Conservation (phyloP, 1,139 yeast species). For the Yamadazyma mexicana region DNA sequence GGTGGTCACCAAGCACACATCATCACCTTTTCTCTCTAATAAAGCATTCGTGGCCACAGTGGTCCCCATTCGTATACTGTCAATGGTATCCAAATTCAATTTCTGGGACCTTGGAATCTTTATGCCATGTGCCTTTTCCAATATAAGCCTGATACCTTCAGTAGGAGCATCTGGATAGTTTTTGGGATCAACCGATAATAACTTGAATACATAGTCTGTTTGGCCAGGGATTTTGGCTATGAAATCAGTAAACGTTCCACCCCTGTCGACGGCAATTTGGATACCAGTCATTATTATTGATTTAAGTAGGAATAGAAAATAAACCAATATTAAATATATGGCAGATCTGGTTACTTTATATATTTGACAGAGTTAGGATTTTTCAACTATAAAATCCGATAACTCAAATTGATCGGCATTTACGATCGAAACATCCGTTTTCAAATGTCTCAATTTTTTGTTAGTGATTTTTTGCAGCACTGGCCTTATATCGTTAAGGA, state of each 20-base stretch:
- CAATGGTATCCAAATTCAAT: constrained; percentile 29
- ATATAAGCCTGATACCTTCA: constrained; percentile 80
- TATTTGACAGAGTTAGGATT: constrained; percentile 1
- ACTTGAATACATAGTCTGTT: constrained; percentile 50
- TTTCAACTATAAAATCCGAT: constrained; percentile 1
- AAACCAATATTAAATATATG: neutral
- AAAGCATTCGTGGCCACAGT: constrained; percentile 44
- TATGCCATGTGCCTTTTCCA: constrained; percentile 56
- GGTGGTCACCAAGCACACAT: constrained; percentile 50
- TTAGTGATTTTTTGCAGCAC: neutral
- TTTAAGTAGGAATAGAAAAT: too few relatives aligned
- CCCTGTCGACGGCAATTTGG: constrained; percentile 50
- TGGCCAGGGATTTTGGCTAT: constrained; percentile 50
- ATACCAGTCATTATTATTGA: constrained; percentile 7
- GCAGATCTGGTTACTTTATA: neutral
- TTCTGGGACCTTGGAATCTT: constrained; percentile 46
- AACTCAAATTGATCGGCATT: constrained; percentile 2
- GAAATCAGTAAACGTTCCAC: constrained; percentile 90
- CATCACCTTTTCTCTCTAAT: constrained; percentile 52
- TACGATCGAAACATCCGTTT: neutral
- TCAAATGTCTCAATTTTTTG: neutral
- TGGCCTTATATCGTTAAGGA: constrained; percentile 1
- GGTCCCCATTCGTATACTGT: constrained; percentile 39
- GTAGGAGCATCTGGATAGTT: constrained; percentile 89
- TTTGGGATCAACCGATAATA: constrained; percentile 82